Evolutionary conservation across 1,139 yeast species (phyloP).

Genomic region (Geotrichum candidum): DNA sequence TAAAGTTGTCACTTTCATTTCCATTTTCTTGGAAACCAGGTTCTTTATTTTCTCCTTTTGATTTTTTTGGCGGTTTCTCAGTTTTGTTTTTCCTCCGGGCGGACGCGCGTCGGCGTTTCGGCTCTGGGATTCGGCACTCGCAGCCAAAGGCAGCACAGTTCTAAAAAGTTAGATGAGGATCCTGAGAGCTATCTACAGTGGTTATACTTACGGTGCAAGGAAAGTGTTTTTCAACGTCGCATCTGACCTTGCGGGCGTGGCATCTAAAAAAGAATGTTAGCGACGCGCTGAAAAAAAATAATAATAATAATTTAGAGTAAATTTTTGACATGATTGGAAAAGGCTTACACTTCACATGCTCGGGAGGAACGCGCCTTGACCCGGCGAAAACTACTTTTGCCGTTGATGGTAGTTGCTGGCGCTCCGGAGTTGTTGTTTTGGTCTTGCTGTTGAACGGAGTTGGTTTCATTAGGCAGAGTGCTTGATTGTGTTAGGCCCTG

Average conservation of each 20-base stretch:
- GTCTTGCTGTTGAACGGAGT: not conserved
- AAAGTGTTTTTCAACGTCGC: constrained; percentile 62
- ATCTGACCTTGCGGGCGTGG: constrained; percentile 66
- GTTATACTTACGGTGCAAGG: constrained; percentile 51
- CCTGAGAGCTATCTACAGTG: not conserved
- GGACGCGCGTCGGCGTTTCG: constrained; percentile 23
- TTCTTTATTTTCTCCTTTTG: constrained; percentile 14
- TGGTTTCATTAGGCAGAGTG: not conserved
- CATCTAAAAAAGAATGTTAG: constrained; percentile 33
- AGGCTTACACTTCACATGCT: constrained; percentile 35
- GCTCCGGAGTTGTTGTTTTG: not conserved
- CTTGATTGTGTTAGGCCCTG: not conserved
- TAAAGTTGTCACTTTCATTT: not conserved
- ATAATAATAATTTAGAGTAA: constrained; percentile 19
- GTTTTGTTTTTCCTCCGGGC: constrained; percentile 33
- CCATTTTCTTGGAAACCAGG: not conserved
- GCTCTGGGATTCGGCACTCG: constrained; percentile 61
- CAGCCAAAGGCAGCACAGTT: constrained; percentile 73
- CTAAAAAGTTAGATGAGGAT: constrained; percentile 17
- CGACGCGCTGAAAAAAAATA: not conserved
- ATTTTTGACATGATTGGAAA: not conserved
- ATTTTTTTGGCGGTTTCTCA: constrained; percentile 24
- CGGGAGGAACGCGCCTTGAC: constrained; percentile 32
- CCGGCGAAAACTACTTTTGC: constrained; percentile 28
- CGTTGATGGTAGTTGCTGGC: not conserved